A percentile compares a stretch with the other conserved stretches of the same genome.
phyloP scores from a whole-genome alignment of 169 alveolate genomes.

The Plasmodium billcollinsi region DNA sequence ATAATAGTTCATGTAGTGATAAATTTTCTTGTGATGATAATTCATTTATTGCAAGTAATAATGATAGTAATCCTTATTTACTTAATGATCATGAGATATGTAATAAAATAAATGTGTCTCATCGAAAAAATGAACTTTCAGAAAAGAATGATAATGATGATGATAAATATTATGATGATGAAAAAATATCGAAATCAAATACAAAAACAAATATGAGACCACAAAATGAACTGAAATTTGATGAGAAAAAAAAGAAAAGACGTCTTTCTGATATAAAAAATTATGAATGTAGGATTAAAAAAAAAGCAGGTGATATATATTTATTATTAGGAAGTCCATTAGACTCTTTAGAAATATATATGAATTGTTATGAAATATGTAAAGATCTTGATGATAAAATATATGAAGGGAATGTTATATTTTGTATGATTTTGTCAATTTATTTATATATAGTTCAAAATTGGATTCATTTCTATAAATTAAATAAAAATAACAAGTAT shows the following conservation, averaged over 20 bases:
- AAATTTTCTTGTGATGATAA: too few species aligned
- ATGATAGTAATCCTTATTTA: too few species aligned
- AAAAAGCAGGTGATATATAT: constrained; percentile 69
- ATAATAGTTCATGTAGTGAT: too few species aligned
- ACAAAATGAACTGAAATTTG: neutral
- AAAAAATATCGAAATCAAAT: neutral
- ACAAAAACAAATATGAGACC: neutral
- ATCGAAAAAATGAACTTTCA: too few species aligned
- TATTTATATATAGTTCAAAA: constrained; percentile 49
- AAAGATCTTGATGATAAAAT: constrained; percentile 13
- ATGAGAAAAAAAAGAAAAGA: neutral
- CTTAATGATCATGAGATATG: too few species aligned
- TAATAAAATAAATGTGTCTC: too few species aligned
- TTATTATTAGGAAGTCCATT: constrained; percentile 65
- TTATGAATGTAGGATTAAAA: constrained; percentile 13
- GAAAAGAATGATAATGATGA: too few species aligned
- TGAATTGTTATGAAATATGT: constrained; percentile 37
- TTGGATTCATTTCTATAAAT: constrained; percentile 29
- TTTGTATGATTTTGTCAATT: constrained; percentile 32
- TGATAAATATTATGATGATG: too few species aligned
- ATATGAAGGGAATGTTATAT: constrained; percentile 28
- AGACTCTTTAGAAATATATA: constrained; percentile 38
- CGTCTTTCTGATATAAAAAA: neutral
- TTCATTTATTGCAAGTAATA: too few species aligned
- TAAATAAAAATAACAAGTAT: constrained; percentile 47